phyloP scores from a whole-genome alignment of 1,284 basidiomycete genomes.

The Cryptococcus hybrid region DNA sequence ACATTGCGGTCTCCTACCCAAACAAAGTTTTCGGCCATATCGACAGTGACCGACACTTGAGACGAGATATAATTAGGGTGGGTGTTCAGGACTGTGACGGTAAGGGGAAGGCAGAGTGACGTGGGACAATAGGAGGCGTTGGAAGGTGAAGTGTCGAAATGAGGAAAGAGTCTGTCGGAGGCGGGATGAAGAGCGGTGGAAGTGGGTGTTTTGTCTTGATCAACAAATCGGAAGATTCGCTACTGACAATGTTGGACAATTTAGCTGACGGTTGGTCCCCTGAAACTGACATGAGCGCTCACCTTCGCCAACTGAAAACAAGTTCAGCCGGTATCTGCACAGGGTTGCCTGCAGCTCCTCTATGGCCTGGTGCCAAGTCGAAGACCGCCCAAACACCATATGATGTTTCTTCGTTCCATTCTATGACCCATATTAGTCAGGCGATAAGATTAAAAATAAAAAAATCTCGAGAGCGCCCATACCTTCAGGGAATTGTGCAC shows the following conservation, averaged over 20 bases:
- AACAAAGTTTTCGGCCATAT: conserved; percentile 43
- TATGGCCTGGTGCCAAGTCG: conserved; percentile 7
- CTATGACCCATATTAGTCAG: not conserved
- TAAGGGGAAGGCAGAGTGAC: conserved; percentile 34
- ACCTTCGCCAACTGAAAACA: conserved; percentile 27
- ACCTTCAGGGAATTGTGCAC: conserved; percentile 16
- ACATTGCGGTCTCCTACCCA: conserved; percentile 38
- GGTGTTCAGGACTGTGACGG: conserved; percentile 34
- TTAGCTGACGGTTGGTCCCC: too few relatives aligned
- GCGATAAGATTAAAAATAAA: not conserved
- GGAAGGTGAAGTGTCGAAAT: conserved; percentile 21
- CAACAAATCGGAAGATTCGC: conserved; percentile 4
- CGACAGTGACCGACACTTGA: conserved; percentile 23
- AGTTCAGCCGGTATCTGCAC: conserved; percentile 14
- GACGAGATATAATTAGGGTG: conserved; percentile 32
- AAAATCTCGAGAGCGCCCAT: not conserved
- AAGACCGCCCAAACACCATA: conserved; percentile 27
- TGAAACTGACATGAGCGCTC: conserved; percentile 3
- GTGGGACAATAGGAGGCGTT: conserved; percentile 17
- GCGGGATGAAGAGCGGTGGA: conserved; percentile 26
- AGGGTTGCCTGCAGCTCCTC: conserved; percentile 6
- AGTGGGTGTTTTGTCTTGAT: conserved; percentile 15
- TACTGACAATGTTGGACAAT: not conserved
- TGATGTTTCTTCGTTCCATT: conserved; percentile 14
- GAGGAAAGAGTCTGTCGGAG: conserved; percentile 13